These are phyloP conservation scores for Penicillium coprophilum DNA, from an alignment of 495 filamentous ascomycete species.

Conservation along the genomic window DNA sequence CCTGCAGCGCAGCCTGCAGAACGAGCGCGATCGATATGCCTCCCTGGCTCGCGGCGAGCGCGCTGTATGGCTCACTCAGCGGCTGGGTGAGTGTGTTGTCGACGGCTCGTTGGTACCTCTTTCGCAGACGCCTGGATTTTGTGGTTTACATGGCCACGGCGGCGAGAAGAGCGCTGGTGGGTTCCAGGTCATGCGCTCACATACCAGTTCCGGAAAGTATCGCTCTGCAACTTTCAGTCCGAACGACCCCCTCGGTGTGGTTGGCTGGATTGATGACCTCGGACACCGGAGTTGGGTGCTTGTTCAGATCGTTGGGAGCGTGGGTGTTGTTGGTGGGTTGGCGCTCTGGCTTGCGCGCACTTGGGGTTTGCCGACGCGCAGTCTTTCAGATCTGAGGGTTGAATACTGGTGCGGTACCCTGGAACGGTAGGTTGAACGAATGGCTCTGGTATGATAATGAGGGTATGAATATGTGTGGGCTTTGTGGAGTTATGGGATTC, in stretches of 20 bases:
- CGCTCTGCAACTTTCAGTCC: constrained; percentile 42
- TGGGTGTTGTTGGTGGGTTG: constrained; percentile 72
- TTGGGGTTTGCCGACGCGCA: constrained; percentile 43
- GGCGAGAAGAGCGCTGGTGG: constrained; percentile 23
- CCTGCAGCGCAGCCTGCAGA: constrained; percentile 77
- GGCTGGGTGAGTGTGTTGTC: constrained; percentile 68
- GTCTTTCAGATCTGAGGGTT: constrained; percentile 39
- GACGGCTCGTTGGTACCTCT: constrained; percentile 66
- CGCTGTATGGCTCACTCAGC: constrained; percentile 75
- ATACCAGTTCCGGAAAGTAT: constrained; percentile 26
- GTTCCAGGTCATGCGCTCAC: constrained; percentile 28
- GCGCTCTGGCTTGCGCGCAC: constrained; percentile 60
- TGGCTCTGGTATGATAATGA: constrained; percentile 5
- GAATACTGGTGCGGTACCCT: constrained; percentile 28
- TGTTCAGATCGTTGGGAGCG: constrained; percentile 74
- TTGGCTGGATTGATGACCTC: constrained; percentile 68
- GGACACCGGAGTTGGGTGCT: constrained; percentile 64
- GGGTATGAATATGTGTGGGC: constrained; percentile 5
- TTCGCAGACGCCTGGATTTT: constrained; percentile 38
- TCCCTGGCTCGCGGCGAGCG: constrained; percentile 68
- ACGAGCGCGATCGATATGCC: constrained; percentile 77
- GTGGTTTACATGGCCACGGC: constrained; percentile 23
- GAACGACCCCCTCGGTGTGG: constrained; percentile 74
- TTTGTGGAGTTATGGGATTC: background rate
- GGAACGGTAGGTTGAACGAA: constrained; percentile 15